phyloP scores from a whole-genome alignment of 2,329 filamentous ascomycete species.

The Fusarium staphyleae region DNA sequence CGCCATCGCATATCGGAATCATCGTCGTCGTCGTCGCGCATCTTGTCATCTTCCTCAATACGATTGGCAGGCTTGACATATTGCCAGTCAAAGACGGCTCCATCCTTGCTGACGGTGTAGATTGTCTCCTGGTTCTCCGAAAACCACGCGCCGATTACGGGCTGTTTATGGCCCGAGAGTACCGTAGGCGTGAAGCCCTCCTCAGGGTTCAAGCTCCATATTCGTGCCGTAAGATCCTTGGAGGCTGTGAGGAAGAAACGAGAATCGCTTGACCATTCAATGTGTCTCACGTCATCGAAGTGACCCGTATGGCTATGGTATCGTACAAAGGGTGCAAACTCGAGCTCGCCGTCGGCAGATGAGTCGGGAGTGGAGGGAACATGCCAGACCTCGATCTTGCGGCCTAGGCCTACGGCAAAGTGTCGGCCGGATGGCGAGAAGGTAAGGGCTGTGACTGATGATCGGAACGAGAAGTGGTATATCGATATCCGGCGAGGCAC shows the following conservation, averaged over 20 bases:
- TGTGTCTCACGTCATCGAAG: slow-evolving; percentile 83
- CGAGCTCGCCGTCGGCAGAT: slow-evolving; percentile 79
- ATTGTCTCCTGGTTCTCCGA: slow-evolving; percentile 93
- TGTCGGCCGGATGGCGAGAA: slow-evolving; percentile 92
- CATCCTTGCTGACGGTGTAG: slow-evolving; percentile 95
- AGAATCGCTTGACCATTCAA: slow-evolving; percentile 96
- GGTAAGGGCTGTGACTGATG: slow-evolving; percentile 79
- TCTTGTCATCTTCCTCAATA: slow-evolving; percentile 65
- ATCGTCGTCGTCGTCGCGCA: slow-evolving; percentile 65
- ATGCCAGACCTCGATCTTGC: slow-evolving; percentile 94
- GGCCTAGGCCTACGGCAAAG: slow-evolving; percentile 87
- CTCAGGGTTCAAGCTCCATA: slow-evolving; percentile 92
- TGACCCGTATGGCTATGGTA: slow-evolving; percentile 88
- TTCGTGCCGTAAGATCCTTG: slow-evolving; percentile 88
- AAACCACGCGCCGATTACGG: slow-evolving; percentile 95
- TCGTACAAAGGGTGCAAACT: slow-evolving; percentile 93
- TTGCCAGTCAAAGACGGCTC: slow-evolving; percentile 94
- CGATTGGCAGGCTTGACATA: slow-evolving; percentile 70
- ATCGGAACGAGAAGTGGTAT: slow-evolving; percentile 94
- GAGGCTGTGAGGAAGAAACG: slow-evolving; percentile 92
- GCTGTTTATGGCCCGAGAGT: slow-evolving; percentile 88
- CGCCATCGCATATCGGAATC: slow-evolving; percentile 81
- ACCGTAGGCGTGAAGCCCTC: slow-evolving; percentile 90
- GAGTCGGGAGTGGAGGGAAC: slow-evolving; percentile 89
- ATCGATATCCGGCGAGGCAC: slow-evolving; percentile 84